Evolutionary conservation across 352 stramenopile genomes (phyloP).

Genomic region (Phytophthora sansomeana): DNA sequence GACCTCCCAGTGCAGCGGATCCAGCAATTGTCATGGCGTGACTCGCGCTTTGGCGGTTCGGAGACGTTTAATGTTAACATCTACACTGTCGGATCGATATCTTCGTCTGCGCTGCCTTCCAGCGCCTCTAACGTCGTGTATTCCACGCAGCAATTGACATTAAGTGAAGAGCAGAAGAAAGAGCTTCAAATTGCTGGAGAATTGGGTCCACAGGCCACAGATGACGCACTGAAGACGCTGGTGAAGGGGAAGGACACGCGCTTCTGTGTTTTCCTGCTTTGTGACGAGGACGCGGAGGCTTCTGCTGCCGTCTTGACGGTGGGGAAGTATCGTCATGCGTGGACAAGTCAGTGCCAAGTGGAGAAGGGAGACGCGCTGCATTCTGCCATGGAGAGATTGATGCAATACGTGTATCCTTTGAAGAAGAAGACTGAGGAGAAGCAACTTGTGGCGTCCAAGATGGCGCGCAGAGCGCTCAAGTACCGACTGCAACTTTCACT

Average conservation of each 20-base stretch:
- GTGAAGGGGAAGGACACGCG: slow-evolving; percentile 15
- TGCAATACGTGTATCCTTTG: slow-evolving; percentile 53
- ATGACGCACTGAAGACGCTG: slow-evolving; percentile 33
- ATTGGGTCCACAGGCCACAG: slow-evolving; percentile 28
- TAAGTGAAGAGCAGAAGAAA: slow-evolving; percentile 15
- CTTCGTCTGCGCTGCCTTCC: slow-evolving; percentile 14
- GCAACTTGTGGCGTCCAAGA: slow-evolving; percentile 25
- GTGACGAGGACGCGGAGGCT: slow-evolving; percentile 29
- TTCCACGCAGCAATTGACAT: slow-evolving; percentile 13
- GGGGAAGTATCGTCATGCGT: slow-evolving; percentile 77
- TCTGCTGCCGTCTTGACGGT: slow-evolving; percentile 43
- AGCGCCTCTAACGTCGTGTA: slow-evolving; percentile 31
- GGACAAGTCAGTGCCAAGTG: slow-evolving; percentile 46
- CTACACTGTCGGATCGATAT: slow-evolving; percentile 25
- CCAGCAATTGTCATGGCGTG: slow-evolving; percentile 50
- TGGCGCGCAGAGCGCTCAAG: slow-evolving; percentile 54
- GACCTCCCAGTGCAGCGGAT: slow-evolving; percentile 65
- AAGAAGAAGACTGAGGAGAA: slow-evolving; percentile 3
- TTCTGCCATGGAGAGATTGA: slow-evolving; percentile 46
- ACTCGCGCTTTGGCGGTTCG: slow-evolving; percentile 35
- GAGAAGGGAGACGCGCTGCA: slow-evolving; percentile 35
- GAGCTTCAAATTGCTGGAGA: slow-evolving; percentile 12
- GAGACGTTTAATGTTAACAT: slow-evolving; percentile 34
- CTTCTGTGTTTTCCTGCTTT: slow-evolving; percentile 60
- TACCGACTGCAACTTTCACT: slow-evolving; percentile 80